phyloP scores from a whole-genome alignment of 2,329 filamentous ascomycete genomes.

The Thermomyces lanuginosus region DNA sequence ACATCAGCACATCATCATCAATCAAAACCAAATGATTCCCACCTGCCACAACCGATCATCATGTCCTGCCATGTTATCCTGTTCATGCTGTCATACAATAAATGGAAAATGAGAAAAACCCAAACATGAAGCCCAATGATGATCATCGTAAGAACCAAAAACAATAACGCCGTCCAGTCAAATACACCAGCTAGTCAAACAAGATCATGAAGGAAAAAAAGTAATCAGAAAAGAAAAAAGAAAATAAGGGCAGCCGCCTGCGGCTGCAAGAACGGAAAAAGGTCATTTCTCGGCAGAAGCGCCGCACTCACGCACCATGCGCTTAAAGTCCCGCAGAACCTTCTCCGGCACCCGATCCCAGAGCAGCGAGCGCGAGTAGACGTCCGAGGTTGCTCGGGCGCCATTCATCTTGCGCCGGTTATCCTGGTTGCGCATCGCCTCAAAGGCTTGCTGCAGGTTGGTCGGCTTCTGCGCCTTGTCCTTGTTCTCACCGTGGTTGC shows the following conservation, averaged over 20 bases:
- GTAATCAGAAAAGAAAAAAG: neutral
- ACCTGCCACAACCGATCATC: neutral
- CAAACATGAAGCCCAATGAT: constrained; percentile 2
- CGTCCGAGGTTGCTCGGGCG: constrained; percentile 51
- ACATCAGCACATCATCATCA: neutral
- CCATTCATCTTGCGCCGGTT: too few relatives aligned
- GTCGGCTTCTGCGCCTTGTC: constrained; percentile 26
- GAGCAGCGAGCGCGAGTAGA: constrained; percentile 80
- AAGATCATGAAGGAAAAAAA: too few relatives aligned
- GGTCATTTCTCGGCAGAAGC: constrained; percentile 8
- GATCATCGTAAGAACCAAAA: constrained; percentile 5
- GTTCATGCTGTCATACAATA: neutral
- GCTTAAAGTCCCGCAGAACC: constrained; percentile 80
- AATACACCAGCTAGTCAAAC: too few relatives aligned
- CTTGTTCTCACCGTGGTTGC: constrained; percentile 14
- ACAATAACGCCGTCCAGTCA: too few relatives aligned
- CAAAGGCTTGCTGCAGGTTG: constrained; percentile 47
- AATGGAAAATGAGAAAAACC: constrained; percentile 1
- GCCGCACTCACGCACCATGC: constrained; percentile 66
- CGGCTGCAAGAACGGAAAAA: too few relatives aligned
- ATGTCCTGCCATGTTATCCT: constrained; percentile 1
- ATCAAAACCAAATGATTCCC: neutral
- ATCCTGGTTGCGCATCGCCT: constrained; percentile 54
- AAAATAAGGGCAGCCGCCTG: neutral
- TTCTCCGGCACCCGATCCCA: constrained; percentile 90